These are phyloP conservation scores for Digitaria exilis DNA, from an alignment of 202 grass and related monocot genomes.

Conservation along the genomic window DNA sequence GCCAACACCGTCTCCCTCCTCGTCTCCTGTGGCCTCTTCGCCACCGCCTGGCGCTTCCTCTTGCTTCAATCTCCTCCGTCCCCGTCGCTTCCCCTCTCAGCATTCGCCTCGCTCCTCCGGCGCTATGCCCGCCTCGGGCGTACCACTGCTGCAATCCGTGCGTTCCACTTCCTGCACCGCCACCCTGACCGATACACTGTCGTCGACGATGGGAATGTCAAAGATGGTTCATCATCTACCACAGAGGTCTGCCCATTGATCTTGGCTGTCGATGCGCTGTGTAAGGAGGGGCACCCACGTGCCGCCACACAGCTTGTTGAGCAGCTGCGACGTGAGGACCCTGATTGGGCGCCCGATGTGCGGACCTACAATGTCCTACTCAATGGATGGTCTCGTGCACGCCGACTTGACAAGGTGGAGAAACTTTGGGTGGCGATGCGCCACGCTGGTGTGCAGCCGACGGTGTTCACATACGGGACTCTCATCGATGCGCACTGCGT, in stretches of 20 bases:
- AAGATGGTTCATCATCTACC: not conserved
- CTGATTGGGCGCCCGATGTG: slow-evolving; percentile 40
- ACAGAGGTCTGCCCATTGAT: slow-evolving; percentile 34
- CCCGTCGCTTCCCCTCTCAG: slow-evolving; percentile 37
- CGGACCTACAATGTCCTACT: slow-evolving; percentile 72
- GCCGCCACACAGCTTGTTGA: slow-evolving; percentile 55
- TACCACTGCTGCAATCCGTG: slow-evolving; percentile 54
- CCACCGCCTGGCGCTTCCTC: slow-evolving; percentile 56
- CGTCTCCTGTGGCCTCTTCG: slow-evolving; percentile 50
- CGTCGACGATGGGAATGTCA: not conserved
- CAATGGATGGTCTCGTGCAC: slow-evolving; percentile 67
- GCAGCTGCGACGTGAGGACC: slow-evolving; percentile 40
- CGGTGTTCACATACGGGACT: slow-evolving; percentile 75
- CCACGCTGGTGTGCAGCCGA: slow-evolving; percentile 49
- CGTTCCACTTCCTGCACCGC: slow-evolving; percentile 56
- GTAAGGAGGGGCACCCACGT: slow-evolving; percentile 72
- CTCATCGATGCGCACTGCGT: slow-evolving; percentile 69
- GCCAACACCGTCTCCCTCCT: slow-evolving; percentile 34
- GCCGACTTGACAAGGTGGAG: slow-evolving; percentile 60
- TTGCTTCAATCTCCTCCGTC: slow-evolving; percentile 29
- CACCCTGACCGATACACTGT: slow-evolving; percentile 45
- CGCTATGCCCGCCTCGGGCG: slow-evolving; percentile 56
- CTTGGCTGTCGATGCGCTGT: slow-evolving; percentile 72
- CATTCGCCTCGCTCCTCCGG: slow-evolving; percentile 57
- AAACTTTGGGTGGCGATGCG: slow-evolving; percentile 75